Evolutionary conservation across 179 eudicot species (phyloP).

Genomic region (Nepenthes alata): DNA sequence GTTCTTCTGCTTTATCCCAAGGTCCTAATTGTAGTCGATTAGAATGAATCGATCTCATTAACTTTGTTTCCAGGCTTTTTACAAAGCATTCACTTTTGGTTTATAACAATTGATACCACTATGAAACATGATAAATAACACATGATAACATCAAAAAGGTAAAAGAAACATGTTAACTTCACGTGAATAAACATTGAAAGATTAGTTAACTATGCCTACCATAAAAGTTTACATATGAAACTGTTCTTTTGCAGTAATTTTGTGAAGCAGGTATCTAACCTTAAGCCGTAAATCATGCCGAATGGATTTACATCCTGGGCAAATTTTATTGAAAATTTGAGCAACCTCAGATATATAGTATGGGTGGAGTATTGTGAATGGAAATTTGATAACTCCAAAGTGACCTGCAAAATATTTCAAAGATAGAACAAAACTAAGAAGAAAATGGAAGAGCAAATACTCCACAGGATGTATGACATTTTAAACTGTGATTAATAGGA

Average conservation of each 20-base stretch:
- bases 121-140: not conserved
- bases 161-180: no score
- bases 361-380: constrained; percentile 62
- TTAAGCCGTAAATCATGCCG: constrained; percentile 35
- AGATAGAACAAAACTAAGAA: not conserved
- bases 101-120: no score
- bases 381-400: constrained; percentile 62
- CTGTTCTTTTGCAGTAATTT: not conserved
- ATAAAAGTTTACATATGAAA: not conserved
- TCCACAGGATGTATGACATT: not conserved
- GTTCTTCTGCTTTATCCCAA: no score
- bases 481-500: no score
- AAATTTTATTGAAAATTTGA: constrained; percentile 63
- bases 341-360: constrained; percentile 68
- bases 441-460: not conserved
- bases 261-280: constrained; percentile 37
- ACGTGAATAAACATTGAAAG: not conserved
- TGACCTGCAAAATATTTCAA: constrained; percentile 53
- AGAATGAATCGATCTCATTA: no score
- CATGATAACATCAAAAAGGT: not conserved
- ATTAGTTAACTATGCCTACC: not conserved
- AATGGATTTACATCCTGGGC: constrained; percentile 77
- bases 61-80: no score
- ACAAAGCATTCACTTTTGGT: no score
- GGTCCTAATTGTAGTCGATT: no score